Percentiles rank a stretch among this genome's conserved stretches.
Evolutionary conservation across 495 filamentous ascomycete genomes (phyloP).

Genomic region (Penicillium paradoxum): DNA sequence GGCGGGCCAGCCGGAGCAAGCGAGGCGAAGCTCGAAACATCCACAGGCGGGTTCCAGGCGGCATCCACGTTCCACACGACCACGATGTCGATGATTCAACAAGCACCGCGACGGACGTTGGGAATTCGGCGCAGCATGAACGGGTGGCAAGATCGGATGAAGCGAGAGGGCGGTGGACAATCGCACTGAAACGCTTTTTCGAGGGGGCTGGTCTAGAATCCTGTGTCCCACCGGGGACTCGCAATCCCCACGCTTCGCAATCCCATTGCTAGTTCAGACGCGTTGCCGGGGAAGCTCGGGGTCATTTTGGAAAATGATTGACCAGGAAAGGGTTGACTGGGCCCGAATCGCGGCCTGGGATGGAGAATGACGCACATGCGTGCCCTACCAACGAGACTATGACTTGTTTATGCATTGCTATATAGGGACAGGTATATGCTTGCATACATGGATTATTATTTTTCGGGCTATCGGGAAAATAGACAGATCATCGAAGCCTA

Average conservation of each 20-base stretch:
- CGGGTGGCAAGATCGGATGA: conserved; percentile 50
- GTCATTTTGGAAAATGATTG: conserved; percentile 7
- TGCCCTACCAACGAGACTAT: not conserved
- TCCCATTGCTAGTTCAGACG: not conserved
- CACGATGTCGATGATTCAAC: conserved; percentile 41
- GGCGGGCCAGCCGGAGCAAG: conserved; percentile 13
- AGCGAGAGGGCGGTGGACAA: conserved; percentile 26
- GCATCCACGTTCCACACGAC: conserved; percentile 50
- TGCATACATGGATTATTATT: not conserved
- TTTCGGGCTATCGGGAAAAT: not conserved
- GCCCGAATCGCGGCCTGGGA: conserved; percentile 3
- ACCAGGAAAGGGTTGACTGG: conserved; percentile 4
- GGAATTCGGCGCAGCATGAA: conserved; percentile 56
- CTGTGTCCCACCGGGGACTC: not conserved
- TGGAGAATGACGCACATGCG: conserved; percentile 6
- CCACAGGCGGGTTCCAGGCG: conserved; percentile 27
- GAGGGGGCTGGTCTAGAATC: conserved; percentile 13
- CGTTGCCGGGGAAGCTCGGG: conserved; percentile 4
- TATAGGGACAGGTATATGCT: not conserved
- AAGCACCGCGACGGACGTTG: conserved; percentile 44
- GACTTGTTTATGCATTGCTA: conserved; percentile 7
- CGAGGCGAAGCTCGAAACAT: conserved; percentile 23
- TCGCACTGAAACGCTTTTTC: conserved; percentile 6
- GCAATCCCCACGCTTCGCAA: conserved; percentile 3
- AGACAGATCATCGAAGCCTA: conserved; percentile 7